Evolutionary conservation across 495 filamentous ascomycete species (phyloP), one percentile per base, ranked within the genome.

Genomic region (Lophiotrema nucula): DNA sequence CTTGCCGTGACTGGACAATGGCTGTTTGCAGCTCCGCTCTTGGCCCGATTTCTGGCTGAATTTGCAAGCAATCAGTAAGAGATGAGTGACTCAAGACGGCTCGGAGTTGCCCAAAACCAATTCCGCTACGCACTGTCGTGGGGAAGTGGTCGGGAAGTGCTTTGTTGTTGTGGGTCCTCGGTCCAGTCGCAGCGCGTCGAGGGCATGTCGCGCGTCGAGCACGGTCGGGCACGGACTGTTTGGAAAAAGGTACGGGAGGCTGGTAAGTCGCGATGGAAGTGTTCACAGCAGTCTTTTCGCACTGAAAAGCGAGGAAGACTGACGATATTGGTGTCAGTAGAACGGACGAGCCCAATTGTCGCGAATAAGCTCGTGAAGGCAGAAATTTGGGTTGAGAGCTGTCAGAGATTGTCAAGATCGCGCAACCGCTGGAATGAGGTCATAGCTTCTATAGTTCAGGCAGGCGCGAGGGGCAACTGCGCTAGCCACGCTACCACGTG

Each of bases 151-250:
- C 8, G 31, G 31, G 31, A 35, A 8, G 31, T 15, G 31, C 31
- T 15, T 8, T 56, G 51, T 62, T 51, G 37, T 55, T 24, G 58
- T 62, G 58, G 58, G 52, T 26, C 58, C 46, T 35, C 6, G 3
- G 24, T 44, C 58, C 44, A 56, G 47, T 56, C 51, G 47, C 12
- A 16, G 28, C 58, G 52, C 58, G 58, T 61, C 31, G 39, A 13
- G 8, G 19, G 23, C 39, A 31, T 48, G 58, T 37, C 49, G 50
- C 50, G 58, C 49, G 25, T 15, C 31, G n/a, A n/a, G n/a, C n/a
- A n/a, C n/a, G n/a, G 52, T 31, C 13, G 31, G 18, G 58, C 58
- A 47, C 50, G 58, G 49, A 61, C 58, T 33, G 42, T 61, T 31
- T 46, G 33, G 8, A 15, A 8, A n/a, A 8, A 8, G 31, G 8